A percentile compares a stretch with the other conserved stretches of the same genome.
Evolutionary conservation across 495 filamentous ascomycete genomes (phyloP).

Genomic region (Amphirosellinia nigrospora): DNA sequence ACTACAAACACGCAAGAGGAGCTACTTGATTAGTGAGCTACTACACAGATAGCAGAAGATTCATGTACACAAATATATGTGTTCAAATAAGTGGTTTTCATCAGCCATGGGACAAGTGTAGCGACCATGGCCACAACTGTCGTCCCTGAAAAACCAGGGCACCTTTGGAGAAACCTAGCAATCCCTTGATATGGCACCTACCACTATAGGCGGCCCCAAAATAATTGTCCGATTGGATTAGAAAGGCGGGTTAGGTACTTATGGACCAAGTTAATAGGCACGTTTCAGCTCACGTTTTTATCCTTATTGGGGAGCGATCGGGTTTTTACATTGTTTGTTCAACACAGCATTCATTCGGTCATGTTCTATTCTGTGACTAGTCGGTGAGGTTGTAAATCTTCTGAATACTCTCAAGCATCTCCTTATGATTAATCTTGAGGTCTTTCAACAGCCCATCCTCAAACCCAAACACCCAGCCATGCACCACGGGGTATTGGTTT

Average conservation of each 20-base stretch:
- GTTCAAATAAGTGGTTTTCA: background rate
- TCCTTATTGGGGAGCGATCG: background rate
- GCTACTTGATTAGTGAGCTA: too few relatives aligned
- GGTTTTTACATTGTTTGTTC: background rate
- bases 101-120: background rate
- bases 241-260: background rate
- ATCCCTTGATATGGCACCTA: too few relatives aligned
- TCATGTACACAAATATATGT: background rate
- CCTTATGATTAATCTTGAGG: slow-evolving; percentile 55
- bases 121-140: background rate
- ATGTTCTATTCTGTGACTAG: slow-evolving; percentile 18
- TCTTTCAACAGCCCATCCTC: slow-evolving; percentile 60
- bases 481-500: slow-evolving; percentile 60
- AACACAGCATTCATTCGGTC: background rate
- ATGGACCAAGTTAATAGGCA: too few relatives aligned
- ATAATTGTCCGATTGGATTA: background rate
- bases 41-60: too few relatives aligned
- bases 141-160: background rate
- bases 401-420: slow-evolving; percentile 53
- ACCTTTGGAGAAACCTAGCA: background rate
- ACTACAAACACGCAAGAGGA: background rate
- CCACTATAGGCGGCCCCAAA: background rate
- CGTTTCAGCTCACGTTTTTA: background rate
- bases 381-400: slow-evolving; percentile 62
- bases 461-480: slow-evolving; percentile 64